Evolutionary conservation across 352 stramenopile genomes (phyloP).

Genomic region (Phytophthora nicotianae): DNA sequence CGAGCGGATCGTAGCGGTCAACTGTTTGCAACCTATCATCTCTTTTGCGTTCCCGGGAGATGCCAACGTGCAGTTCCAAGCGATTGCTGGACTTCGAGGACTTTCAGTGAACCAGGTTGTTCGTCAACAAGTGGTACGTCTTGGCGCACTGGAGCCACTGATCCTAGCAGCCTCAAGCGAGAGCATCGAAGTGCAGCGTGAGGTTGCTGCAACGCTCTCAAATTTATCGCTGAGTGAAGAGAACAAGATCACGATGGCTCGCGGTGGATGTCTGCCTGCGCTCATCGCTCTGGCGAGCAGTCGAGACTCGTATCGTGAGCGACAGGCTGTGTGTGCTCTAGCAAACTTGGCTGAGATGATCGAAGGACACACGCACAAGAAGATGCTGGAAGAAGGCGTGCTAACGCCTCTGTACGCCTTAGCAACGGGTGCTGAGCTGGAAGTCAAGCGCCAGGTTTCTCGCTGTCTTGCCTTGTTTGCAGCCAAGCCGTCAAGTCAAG

Average conservation of each 20-base stretch:
- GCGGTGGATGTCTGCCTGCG: conserved; percentile 92
- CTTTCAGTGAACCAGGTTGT: conserved; percentile 92
- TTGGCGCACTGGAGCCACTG: conserved; percentile 94
- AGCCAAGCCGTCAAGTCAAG: conserved; percentile 91
- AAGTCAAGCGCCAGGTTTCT: conserved; percentile 93
- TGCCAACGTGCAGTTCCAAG: conserved; percentile 96
- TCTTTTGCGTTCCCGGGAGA: conserved; percentile 94
- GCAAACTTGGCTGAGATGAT: conserved; percentile 97
- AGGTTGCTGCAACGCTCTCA: conserved; percentile 94
- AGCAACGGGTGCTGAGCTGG: conserved; percentile 67
- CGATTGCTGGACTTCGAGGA: conserved; percentile 92
- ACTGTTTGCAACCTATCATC: conserved; percentile 94
- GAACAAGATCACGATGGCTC: conserved; percentile 96
- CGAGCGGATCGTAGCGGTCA: conserved; percentile 85
- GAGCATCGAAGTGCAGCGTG: conserved; percentile 95
- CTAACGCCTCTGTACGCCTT: conserved; percentile 92
- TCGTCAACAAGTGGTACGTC: conserved; percentile 89
- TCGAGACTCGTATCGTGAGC: conserved; percentile 90
- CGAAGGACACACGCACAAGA: conserved; percentile 94
- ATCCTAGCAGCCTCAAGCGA: conserved; percentile 91
- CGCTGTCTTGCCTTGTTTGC: conserved; percentile 94
- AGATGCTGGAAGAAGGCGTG: conserved; percentile 93
- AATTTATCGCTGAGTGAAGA: conserved; percentile 96
- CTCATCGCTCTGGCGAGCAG: conserved; percentile 90
- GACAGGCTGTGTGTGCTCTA: conserved; percentile 92